phyloP scores from a whole-genome alignment of 2,329 filamentous ascomycete species.

The Pyrenophora teres region DNA sequence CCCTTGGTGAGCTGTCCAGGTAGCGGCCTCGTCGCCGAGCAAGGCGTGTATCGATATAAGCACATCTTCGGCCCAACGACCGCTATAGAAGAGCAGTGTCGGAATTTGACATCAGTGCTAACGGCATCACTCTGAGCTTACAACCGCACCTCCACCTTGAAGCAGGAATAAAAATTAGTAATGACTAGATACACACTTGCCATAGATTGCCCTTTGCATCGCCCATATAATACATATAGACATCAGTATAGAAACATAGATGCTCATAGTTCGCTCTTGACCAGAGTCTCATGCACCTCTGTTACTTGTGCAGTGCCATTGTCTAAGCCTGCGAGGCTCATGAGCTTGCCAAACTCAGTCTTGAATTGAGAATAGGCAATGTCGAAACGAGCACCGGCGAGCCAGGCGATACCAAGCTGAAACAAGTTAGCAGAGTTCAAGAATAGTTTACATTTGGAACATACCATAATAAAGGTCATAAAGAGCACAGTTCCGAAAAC shows the following conservation, averaged over 20 bases:
- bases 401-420: slow-evolving; percentile 77
- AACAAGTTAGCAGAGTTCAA: slow-evolving; percentile 21
- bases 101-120: slow-evolving; percentile 99
- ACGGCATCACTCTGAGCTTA: slow-evolving; percentile 16
- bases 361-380: slow-evolving; percentile 64
- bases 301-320: slow-evolving; percentile 19
- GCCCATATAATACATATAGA: slow-evolving; percentile 41
- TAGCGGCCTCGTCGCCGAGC: slow-evolving; percentile 39
- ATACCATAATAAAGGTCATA: slow-evolving; percentile 80
- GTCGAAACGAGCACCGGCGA: slow-evolving; percentile 83
- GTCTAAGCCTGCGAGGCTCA: slow-evolving; percentile 24
- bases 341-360: slow-evolving; percentile 52
- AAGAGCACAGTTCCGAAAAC: slow-evolving; percentile 71
- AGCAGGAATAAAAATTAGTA: slow-evolving; percentile 32
- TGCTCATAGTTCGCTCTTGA: slow-evolving; percentile 51
- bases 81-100: slow-evolving; percentile 81
- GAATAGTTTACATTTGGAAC: slow-evolving; percentile 35
- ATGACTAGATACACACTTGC: slow-evolving; percentile 20
- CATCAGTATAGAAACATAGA: slow-evolving; percentile 15
- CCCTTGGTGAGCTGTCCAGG: slow-evolving; percentile 13
- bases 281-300: slow-evolving; percentile 30
- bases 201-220: slow-evolving; percentile 17
- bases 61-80: slow-evolving; percentile 97
- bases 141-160: background rate
- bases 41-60: slow-evolving; percentile 56